Evolutionary conservation across 2,329 filamentous ascomycete genomes (phyloP).

Genomic region (Phyllosticta paracitricarpa): DNA sequence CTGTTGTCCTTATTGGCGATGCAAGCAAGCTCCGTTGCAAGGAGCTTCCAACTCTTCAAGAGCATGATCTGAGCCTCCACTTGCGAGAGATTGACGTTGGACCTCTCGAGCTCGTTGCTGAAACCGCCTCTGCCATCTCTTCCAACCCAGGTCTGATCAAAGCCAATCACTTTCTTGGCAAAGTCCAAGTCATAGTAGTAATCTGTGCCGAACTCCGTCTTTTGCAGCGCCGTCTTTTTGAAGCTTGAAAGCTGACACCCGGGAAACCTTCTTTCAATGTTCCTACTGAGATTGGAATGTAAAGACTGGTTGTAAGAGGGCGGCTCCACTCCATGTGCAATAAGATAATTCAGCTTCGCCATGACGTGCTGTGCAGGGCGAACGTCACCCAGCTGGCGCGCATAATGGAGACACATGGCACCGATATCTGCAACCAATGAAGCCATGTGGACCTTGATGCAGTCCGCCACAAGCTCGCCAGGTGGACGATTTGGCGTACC

Average conservation of each 20-base stretch:
- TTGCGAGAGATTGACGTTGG: slow-evolving; percentile 82
- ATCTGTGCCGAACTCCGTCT: slow-evolving; percentile 56
- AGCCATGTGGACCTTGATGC: slow-evolving; percentile 48
- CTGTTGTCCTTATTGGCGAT: slow-evolving; percentile 42
- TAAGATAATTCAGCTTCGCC: slow-evolving; percentile 66
- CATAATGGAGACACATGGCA: slow-evolving; percentile 81
- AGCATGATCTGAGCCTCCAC: slow-evolving; percentile 85
- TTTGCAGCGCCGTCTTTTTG: slow-evolving; percentile 61
- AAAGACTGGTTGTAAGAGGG: slow-evolving; percentile 78
- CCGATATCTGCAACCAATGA: slow-evolving; percentile 79
- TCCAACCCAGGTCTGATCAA: slow-evolving; percentile 65
- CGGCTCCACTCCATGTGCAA: slow-evolving; percentile 68
- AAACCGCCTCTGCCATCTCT: slow-evolving; percentile 57
- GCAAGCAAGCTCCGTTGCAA: slow-evolving; percentile 76
- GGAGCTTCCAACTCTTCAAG: slow-evolving; percentile 79
- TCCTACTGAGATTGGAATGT: slow-evolving; percentile 74
- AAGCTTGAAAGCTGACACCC: slow-evolving; percentile 67
- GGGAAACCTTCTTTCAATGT: slow-evolving; percentile 69
- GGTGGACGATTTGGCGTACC: not conserved
- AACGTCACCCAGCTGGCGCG: slow-evolving; percentile 63
- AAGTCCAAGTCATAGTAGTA: slow-evolving; percentile 80
- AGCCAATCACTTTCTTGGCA: slow-evolving; percentile 64
- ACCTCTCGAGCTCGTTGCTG: slow-evolving; percentile 68
- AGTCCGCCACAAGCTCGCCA: slow-evolving; percentile 14
- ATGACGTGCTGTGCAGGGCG: slow-evolving; percentile 61